Evolutionary conservation across 352 stramenopile genomes (phyloP).

Genomic region (Globisporangium spiculum): DNA sequence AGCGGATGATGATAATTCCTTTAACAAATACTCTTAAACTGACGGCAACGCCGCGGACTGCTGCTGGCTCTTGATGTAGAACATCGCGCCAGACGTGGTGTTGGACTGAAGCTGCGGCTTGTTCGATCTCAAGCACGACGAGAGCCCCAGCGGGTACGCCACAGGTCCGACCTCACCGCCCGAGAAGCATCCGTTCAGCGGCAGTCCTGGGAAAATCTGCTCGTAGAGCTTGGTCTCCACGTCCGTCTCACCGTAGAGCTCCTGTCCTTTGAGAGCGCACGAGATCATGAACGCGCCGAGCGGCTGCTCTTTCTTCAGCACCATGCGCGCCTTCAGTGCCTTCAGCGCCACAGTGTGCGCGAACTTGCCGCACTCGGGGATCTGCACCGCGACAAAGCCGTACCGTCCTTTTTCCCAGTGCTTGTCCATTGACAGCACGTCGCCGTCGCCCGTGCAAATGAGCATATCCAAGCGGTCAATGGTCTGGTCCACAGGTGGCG

Average conservation of each 20-base stretch:
- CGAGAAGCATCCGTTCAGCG: constrained; percentile 33
- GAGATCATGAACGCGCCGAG: constrained; percentile 34
- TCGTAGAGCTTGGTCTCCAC: constrained; percentile 23
- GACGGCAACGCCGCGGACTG: background rate
- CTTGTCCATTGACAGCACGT: constrained; percentile 21
- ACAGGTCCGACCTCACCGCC: constrained; percentile 37
- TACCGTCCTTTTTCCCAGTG: constrained; percentile 33
- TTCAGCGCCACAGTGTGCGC: constrained; percentile 24
- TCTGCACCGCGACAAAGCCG: constrained; percentile 38
- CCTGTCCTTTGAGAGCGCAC: constrained; percentile 31
- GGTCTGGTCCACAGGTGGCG: constrained; percentile 1
- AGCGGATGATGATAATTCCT: background rate
- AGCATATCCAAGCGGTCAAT: constrained; percentile 35
- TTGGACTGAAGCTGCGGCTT: constrained; percentile 33
- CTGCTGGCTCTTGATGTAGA: constrained; percentile 25
- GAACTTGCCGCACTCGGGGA: constrained; percentile 14
- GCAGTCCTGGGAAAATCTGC: constrained; percentile 23
- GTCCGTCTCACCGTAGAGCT: constrained; percentile 22
- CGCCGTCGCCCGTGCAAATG: constrained; percentile 18
- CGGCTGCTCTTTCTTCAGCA: constrained; percentile 9
- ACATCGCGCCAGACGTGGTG: constrained; percentile 45
- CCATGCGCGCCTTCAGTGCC: constrained; percentile 8
- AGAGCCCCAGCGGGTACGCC: constrained; percentile 23
- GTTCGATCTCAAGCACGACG: constrained; percentile 6
- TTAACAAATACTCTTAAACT: background rate